Evolutionary conservation across 2,329 filamentous ascomycete genomes (phyloP), one percentile per base, ranked within the genome.

Genomic region (Penicillium sp.): DNA sequence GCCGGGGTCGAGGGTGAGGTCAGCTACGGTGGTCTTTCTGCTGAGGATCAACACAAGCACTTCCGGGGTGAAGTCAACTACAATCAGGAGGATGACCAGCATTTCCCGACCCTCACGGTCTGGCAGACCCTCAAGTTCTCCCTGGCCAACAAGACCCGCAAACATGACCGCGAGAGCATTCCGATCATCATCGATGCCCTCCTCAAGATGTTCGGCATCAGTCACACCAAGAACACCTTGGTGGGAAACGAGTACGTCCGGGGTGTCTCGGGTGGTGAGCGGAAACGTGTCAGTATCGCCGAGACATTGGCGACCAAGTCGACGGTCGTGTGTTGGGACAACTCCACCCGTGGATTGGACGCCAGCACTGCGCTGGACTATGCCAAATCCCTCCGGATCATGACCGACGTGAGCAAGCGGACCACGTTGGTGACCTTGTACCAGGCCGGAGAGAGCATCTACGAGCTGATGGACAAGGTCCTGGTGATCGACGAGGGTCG

Each of bases 361-460:
- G 84, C 86, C 1, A 86, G 83, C 1, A 90, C 86, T 0, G 88
- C 87, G 4, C 74, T 90, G 4, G 86, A 90, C 60, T 91, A 88
- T 57, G 85, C 83, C 8, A 84, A 83, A 48, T 83, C 81, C 1
- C 71, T 86, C 2, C 77, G 83, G 11, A 78, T 84, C 49, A 86
- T 90, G 81, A 90, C 88, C 3, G 84, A 90, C 52, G 80, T 90
- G 51, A 83, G 79, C 60, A 81, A 87, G 55, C 79, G 83, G 6
- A 86, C 84, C 0, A 86, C 82, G 0, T 74, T 86, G 12, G 84
- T 86, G 1, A 87, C 85, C 0, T 73, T 88, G 0, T 88, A 88
- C 64, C 84, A 86, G 64, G 83, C 83, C 1, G 81, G 82, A 46
- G 82, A 86, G 62, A 79, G 79, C 24, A 85, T 86, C 51, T 86